Percentiles rank a stretch among this genome's conserved stretches.
Conservation (phyloP, 1,284 basidiomycete species). For the Moesziomyces aphidis region DNA sequence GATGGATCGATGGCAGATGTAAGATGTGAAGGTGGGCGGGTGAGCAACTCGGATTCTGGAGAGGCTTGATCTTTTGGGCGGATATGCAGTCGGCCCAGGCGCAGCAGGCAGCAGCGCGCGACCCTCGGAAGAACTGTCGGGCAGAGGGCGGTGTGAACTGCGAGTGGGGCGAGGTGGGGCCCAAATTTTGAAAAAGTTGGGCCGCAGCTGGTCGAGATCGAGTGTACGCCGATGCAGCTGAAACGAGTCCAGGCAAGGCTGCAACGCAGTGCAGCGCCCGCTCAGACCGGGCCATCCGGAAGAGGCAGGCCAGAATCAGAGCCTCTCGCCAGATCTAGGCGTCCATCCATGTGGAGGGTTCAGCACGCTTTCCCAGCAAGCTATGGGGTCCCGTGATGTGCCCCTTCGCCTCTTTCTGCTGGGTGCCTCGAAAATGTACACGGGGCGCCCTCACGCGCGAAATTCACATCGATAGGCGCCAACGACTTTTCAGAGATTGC, state of each 20-base stretch:
- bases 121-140: not conserved
- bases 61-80: not conserved
- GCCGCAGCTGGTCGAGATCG: not conserved
- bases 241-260: not conserved
- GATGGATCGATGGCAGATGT: not conserved
- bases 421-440: no score
- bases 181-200: conserved; percentile 1
- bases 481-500: not conserved
- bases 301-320: not conserved
- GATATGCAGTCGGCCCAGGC: not conserved
- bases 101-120: not conserved
- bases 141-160: no score
- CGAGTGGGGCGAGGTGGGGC: not conserved
- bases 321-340: no score
- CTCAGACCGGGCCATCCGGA: not conserved
- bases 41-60: not conserved
- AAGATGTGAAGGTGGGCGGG: not conserved
- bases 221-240: not conserved
- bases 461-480: not conserved
- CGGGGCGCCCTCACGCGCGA: not conserved
- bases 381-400: not conserved
- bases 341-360: not conserved
- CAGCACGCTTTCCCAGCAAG: not conserved
- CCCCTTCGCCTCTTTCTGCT: not conserved
- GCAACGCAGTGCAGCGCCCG: not conserved